Evolutionary conservation across 352 stramenopile genomes (phyloP).

Genomic region (Achlya hypogyna): DNA sequence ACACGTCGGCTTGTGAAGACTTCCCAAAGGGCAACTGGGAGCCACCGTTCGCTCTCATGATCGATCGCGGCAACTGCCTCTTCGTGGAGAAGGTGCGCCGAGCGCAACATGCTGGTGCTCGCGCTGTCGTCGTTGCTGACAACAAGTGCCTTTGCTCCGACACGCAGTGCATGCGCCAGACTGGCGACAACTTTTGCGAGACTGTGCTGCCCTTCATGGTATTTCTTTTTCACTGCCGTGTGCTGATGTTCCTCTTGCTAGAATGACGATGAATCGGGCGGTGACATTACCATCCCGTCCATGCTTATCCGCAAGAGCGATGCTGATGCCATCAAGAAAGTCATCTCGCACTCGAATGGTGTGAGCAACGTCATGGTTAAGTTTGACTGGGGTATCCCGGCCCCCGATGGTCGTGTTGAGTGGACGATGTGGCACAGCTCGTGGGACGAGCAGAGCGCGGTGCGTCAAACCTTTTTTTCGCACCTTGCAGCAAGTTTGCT

Average conservation of each 20-base stretch:
- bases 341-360: constrained; percentile 65
- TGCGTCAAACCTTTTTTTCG: not conserved
- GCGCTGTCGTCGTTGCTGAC: constrained; percentile 94
- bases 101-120: constrained; percentile 87
- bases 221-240: not conserved
- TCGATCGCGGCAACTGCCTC: constrained; percentile 93
- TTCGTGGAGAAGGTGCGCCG: constrained; percentile 94
- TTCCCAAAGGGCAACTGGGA: constrained; percentile 77
- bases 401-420: constrained; percentile 91
- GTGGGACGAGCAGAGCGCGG: constrained; percentile 81
- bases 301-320: constrained; percentile 95
- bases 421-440: constrained; percentile 95
- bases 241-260: constrained; percentile 13
- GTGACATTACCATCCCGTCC: constrained; percentile 94
- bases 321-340: constrained; percentile 88
- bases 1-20: constrained; percentile 66
- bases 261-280: constrained; percentile 94
- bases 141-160: constrained; percentile 93
- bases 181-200: constrained; percentile 81
- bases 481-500: constrained; percentile 31
- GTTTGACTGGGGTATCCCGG: constrained; percentile 92
- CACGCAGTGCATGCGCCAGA: constrained; percentile 54
- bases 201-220: constrained; percentile 79
- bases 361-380: constrained; percentile 91
- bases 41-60: constrained; percentile 91